Base-by-base conservation (phyloP, 2,329 filamentous ascomycete species). In the Trichoderma guizhouense region DNA sequence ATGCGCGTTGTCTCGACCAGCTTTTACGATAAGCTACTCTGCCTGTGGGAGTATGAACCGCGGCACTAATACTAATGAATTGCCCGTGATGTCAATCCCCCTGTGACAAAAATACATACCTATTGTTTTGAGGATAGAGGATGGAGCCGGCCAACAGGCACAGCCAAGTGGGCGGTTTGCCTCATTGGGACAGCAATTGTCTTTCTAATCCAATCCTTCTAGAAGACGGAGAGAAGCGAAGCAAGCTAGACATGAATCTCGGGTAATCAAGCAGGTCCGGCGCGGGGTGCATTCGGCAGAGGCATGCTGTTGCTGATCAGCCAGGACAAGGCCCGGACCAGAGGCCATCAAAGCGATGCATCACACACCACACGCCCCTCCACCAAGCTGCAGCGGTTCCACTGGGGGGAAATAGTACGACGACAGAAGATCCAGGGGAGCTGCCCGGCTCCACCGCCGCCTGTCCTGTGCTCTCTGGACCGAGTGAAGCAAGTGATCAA, bases 21-120 rank as follows among this genome's bases (percentile, higher is more conserved):
- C 79, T 95, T 94, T 76, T 94, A 94, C 75, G 92, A 94, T 79
- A 89, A 86, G 77, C 79, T 91, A 60, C 77, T 94, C 36, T 93
- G 91, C 79, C 76, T 93, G 1, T 95, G 92, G 92, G 79, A 84
- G 57, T 79, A 77, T 70, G 71, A 74, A 36, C 67, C 72, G 5
- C 32, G 18, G 51, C 32, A 15, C 34, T 55, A 63, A 63, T 57
- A 58, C 39, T 43, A 53, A 47, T 24, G 24, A 32, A 71, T 64
- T 64, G 32, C 15, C 11, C 6, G 28, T 36, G 11, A 11, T 28
- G 57, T 12, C 55, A 32, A 34, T 11, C n/a, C 18, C 39, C 21
- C 26, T 5, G 57, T 62, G 57, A 62, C 7, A 39, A 62, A 34
- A 53, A 43, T 43, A 43, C 39, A 43, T 43, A 9, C 39, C 39